Base-by-base conservation (phyloP, 129 eudicot genomes). In the Mikania micrantha region DNA sequence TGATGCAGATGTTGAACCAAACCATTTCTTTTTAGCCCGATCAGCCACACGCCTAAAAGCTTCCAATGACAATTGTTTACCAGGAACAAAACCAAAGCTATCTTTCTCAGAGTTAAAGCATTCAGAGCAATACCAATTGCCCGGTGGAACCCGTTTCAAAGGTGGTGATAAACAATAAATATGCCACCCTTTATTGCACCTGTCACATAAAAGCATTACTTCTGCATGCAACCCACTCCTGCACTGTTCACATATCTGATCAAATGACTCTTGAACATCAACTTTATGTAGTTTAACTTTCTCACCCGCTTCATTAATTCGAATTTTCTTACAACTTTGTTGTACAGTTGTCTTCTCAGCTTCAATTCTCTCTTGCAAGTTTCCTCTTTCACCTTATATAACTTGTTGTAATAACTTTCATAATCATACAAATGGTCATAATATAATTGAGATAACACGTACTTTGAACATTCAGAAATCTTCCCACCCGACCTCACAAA, bases 171-270 rank as follows among this genome's bases (percentile, higher is more conserved):
- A 84, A 75, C 99, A 94, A 74, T 89, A 84, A 21, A 79, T 85
- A 78, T 94, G 99, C 99, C 99, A 94, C 39, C 99, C 99, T 58
- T 85, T 94, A 69, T 94, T 85, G 76, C 99, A 94, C 52, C 99
- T 77, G 63, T 94, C 99, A 56, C 99, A 94, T 75, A 94, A 60
- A 53, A 94, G 87, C 99, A 94, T 94, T 60, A 94, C 97, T 74
- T 94, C 97, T 9, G 87, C 99, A 76, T 94, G 99, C 79, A 94
- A 80, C 42, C 99, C 98, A 81, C 98, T 93, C 64, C 66, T 81
- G 58, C 99, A 94, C 53, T 94, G 99, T 70, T 94, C 88, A 75
- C 99, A 94, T 74, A 94, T 90, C 77, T 94, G 99, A 81, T 90
- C 90, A 20, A 34, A 81, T 57, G 78, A 80, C 77, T 83, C 83